Base-by-base conservation (phyloP, 345 rosid genomes). In the Xanthoceras sorbifolium region DNA sequence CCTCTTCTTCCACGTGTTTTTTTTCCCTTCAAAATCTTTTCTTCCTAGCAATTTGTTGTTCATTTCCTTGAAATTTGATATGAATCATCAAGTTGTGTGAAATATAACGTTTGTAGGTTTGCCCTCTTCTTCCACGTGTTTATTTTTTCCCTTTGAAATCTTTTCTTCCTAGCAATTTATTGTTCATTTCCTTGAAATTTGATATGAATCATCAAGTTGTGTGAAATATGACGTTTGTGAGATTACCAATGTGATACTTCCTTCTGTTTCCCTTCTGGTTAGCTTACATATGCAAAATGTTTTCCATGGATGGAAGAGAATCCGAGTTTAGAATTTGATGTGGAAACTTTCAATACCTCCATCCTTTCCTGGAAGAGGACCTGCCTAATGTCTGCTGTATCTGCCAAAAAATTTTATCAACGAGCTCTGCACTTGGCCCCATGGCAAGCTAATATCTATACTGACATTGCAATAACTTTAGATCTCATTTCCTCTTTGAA, bases 361-460 rank as follows among this genome's bases (percentile, higher is more conserved):
- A 79, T 93, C 54, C 75, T 75, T 60, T 83, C 93, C 66, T 96
- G 99, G 99, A 90, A 86, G 79, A 87, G 81, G 84, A 82, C 84
- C 34, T 85, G 97, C 77, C 69, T 14, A 81, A 77, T 82, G 71
- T 90, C 91, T 75, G 92, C 88, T 64, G 76, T 81, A 31, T 90
- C 90, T 83, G 92, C 99, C 54, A 87, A 83, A 91, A 79, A 79
- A 76, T 90, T 92, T 25, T 96, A 92, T 82, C 97, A 93, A 82
- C 82, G 83, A 69, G 94, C 98, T 78, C 73, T 93, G 84, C 92
- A 79, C 79, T 85, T 93, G 91, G 76, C 93, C 76, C 98, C 99
- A 23, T 96, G 98, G 98, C 93, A 87, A 84, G 94, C 99, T 64
- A 92, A 86, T 75, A 74, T 93, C 46, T 96, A 96, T 79, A 78